Conservation (phyloP, 495 filamentous ascomycete species). For the Tricharina praecox region DNA sequence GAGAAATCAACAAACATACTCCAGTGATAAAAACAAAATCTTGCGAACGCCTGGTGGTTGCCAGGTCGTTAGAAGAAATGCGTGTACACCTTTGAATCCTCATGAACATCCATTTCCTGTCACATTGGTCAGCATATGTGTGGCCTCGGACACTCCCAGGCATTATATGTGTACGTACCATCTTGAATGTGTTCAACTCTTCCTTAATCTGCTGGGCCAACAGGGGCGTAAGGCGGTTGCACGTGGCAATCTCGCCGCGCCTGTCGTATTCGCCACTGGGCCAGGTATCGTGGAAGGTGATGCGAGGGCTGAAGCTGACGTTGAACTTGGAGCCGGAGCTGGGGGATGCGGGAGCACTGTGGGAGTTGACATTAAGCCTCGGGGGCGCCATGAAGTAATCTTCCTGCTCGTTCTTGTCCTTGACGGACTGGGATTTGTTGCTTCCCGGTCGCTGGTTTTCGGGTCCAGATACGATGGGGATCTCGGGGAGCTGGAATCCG, state of each 20-base stretch:
- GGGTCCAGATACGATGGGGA: constrained; percentile 8
- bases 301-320: constrained; percentile 82
- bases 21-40: constrained; percentile 1
- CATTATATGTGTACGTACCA: too few species aligned
- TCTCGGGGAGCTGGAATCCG: constrained; percentile 20
- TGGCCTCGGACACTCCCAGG: too few species aligned
- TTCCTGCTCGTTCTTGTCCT: constrained; percentile 41
- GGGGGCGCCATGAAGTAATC: constrained; percentile 72
- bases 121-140: too few species aligned
- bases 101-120: constrained; percentile 99
- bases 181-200: constrained; percentile 97
- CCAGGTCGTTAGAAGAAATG: constrained; percentile 72
- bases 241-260: constrained; percentile 89
- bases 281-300: constrained; percentile 94
- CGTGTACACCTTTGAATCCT: constrained; percentile 95
- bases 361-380: constrained; percentile 40
- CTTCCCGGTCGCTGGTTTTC: constrained; percentile 19
- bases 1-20: background rate
- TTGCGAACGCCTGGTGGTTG: constrained; percentile 6
- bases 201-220: constrained; percentile 99
- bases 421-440: constrained; percentile 8
- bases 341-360: constrained; percentile 65
- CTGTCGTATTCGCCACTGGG: constrained; percentile 89
- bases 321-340: constrained; percentile 42
- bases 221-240: constrained; percentile 92